Conservation (phyloP, 768 basidiomycete genomes). For the Cystofilobasidium macerans region DNA sequence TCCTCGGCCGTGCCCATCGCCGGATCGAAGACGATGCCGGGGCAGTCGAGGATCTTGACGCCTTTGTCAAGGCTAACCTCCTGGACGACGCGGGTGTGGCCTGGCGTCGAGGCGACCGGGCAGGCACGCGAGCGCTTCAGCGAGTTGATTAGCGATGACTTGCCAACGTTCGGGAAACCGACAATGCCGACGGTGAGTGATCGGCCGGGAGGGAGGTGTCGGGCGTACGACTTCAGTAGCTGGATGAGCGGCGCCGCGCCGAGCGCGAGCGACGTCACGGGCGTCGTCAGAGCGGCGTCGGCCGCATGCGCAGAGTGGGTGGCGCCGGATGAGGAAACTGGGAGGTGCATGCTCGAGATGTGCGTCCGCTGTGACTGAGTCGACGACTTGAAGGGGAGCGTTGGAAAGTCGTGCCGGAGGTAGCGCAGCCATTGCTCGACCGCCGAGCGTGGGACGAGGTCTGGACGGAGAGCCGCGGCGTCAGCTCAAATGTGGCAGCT, state of each 20-base stretch:
- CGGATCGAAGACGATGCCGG: constrained; percentile 83
- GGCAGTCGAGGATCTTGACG: constrained; percentile 83
- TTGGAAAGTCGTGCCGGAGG: constrained; percentile 83
- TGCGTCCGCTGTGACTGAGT: constrained; percentile 68
- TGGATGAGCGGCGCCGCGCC: constrained; percentile 52
- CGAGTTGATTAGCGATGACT: constrained; percentile 87
- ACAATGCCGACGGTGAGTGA: constrained; percentile 69
- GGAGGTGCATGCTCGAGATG: constrained; percentile 50
- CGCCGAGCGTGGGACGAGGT: constrained; percentile 77
- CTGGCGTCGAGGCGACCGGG: constrained; percentile 84
- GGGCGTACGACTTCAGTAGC: constrained; percentile 52
- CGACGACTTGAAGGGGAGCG: constrained; percentile 77
- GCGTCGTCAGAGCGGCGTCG: constrained; percentile 26
- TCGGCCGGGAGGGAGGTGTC: constrained; percentile 36
- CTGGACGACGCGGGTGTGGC: constrained; percentile 85
- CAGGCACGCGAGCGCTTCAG: constrained; percentile 60
- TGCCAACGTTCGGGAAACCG: constrained; percentile 95
- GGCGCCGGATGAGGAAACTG: constrained; percentile 27
- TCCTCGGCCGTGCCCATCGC: constrained; percentile 47
- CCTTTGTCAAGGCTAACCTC: constrained; percentile 85
- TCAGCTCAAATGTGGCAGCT: not conserved
- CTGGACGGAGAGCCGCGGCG: constrained; percentile 40
- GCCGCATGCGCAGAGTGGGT: constrained; percentile 24
- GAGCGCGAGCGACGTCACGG: constrained; percentile 36
- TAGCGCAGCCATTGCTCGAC: constrained; percentile 82